Evolutionary conservation across 73 alveolate genomes (phyloP).

Genomic region (Paramecium bursaria): DNA sequence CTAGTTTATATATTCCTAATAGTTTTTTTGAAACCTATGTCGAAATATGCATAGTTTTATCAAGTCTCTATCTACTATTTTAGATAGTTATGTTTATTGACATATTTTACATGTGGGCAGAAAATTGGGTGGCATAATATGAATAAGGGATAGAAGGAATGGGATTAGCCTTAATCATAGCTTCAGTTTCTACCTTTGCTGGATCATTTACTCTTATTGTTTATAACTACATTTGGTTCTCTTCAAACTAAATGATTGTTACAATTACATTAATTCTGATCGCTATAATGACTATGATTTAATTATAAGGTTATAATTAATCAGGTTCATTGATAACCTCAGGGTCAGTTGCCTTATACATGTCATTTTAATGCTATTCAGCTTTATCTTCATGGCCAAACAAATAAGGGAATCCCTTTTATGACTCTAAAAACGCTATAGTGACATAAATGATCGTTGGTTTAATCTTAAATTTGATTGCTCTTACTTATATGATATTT

Average conservation of each 20-base stretch:
- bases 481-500: slow-evolving; percentile 46
- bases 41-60: slow-evolving; percentile 8
- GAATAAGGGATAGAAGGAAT: slow-evolving; percentile 56
- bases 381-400: slow-evolving; percentile 61
- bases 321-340: slow-evolving; percentile 49
- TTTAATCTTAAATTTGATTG: slow-evolving; percentile 35
- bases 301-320: slow-evolving; percentile 61
- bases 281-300: slow-evolving; percentile 31
- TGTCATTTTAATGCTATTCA: slow-evolving; percentile 30
- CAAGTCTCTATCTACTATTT: not conserved
- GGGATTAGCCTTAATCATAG: slow-evolving; percentile 22
- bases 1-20: slow-evolving; percentile 79
- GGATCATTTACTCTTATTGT: slow-evolving; percentile 12
- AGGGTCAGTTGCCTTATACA: slow-evolving; percentile 50
- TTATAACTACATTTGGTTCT: slow-evolving; percentile 26
- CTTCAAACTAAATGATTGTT: not conserved
- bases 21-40: slow-evolving; percentile 79
- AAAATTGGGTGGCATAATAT: slow-evolving; percentile 3
- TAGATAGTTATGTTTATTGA: slow-evolving; percentile 26
- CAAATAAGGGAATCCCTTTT: slow-evolving; percentile 36
- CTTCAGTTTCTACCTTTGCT: slow-evolving; percentile 33
- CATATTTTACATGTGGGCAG: slow-evolving; percentile 17
- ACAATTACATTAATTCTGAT: not conserved
- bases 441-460: slow-evolving; percentile 8
- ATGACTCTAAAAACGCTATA: slow-evolving; percentile 5